phyloP scores from a whole-genome alignment of 2,329 filamentous ascomycete species.

The Hymenoscyphus infarciens region DNA sequence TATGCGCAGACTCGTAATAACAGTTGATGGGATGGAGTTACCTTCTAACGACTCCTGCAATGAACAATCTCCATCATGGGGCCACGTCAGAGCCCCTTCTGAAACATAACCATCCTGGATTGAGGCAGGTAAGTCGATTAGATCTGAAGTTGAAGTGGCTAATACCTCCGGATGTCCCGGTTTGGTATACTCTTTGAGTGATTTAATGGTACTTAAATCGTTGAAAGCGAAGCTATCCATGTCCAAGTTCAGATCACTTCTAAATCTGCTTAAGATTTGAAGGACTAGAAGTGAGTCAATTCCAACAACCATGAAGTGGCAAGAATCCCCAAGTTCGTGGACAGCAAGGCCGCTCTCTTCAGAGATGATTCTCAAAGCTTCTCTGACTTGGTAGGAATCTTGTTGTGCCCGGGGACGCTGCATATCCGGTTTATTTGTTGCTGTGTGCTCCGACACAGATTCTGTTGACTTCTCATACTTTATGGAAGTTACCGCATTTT shows the following conservation, averaged over 20 bases:
- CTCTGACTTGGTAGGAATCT: constrained; percentile 34
- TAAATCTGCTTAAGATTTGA: constrained; percentile 52
- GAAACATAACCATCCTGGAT: not conserved
- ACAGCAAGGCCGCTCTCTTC: constrained; percentile 53
- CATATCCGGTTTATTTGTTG: not conserved
- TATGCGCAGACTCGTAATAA: not conserved
- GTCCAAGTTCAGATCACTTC: constrained; percentile 53
- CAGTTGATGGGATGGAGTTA: not conserved
- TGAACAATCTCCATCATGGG: not conserved
- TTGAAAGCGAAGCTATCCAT: constrained; percentile 50
- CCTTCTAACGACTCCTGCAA: not conserved
- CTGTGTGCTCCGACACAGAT: not conserved
- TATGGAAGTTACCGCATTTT: constrained; percentile 44
- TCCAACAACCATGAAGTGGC: constrained; percentile 52
- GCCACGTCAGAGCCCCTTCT: not conserved
- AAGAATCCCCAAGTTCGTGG: constrained; percentile 52
- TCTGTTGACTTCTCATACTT: constrained; percentile 43
- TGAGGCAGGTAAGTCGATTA: not conserved
- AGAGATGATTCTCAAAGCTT: constrained; percentile 52
- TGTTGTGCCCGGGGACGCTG: constrained; percentile 38
- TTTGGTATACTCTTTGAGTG: constrained; percentile 35
- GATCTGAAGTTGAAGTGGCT: no score
- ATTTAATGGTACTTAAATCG: constrained; percentile 49
- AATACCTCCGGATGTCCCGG: no score
- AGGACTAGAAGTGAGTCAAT: constrained; percentile 59